Conservation (phyloP, 257 asterid genomes). For the Pogostemon cablin region DNA sequence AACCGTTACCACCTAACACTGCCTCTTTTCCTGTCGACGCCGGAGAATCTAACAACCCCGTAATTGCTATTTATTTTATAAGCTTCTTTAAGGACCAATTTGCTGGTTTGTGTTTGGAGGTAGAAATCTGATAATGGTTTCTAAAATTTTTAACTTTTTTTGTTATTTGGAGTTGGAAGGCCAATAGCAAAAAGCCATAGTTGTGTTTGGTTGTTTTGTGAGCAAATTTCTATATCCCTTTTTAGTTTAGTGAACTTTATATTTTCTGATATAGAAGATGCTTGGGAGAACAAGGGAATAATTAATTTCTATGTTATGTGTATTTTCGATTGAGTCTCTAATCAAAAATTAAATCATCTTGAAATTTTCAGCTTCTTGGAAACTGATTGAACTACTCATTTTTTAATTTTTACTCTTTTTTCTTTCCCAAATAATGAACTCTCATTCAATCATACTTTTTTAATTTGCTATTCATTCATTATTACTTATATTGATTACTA, state of each 20-base stretch:
- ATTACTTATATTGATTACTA: constrained; percentile 26
- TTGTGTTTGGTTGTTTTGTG: constrained; percentile 19
- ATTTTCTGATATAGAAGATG: constrained; percentile 41
- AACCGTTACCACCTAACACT: constrained; percentile 37
- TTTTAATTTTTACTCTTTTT: constrained; percentile 9
- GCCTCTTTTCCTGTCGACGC: constrained; percentile 33
- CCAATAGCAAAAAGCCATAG: neutral
- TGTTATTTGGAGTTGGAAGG: constrained; percentile 11
- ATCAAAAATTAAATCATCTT: constrained; percentile 1
- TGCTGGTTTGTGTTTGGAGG: neutral
- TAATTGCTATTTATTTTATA: constrained; percentile 12
- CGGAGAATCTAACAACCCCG: constrained; percentile 34
- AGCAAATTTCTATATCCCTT: neutral
- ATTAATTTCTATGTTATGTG: constrained; percentile 50
- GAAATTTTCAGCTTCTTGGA: constrained; percentile 6
- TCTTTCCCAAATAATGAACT: constrained; percentile 61
- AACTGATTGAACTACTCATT: neutral
- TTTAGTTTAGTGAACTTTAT: constrained; percentile 17
- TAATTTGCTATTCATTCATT: constrained; percentile 47
- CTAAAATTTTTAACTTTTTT: neutral
- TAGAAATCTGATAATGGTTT: constrained; percentile 27
- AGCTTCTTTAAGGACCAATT: neutral
- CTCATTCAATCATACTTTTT: constrained; percentile 75
- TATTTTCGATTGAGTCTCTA: constrained; percentile 8
- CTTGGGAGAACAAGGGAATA: constrained; percentile 39